Percentiles rank a stretch among this genome's conserved stretches.
Conservation (phyloP, 805 yeast species). For the Barnettozyma sucrosica region DNA sequence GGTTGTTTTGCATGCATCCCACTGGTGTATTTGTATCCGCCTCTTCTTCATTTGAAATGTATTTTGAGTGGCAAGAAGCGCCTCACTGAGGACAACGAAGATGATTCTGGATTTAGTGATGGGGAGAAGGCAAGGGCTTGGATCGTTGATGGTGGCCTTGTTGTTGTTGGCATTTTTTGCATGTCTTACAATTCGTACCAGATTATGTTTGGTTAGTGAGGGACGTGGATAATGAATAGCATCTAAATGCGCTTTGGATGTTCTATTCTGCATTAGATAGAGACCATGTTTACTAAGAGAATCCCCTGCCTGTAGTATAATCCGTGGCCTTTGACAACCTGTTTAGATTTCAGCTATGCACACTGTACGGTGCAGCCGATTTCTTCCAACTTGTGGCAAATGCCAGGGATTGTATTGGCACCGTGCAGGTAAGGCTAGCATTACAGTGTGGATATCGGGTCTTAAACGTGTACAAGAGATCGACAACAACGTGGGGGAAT, state of each 20-base stretch:
- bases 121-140: constrained; percentile 30
- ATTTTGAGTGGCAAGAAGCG: constrained; percentile 5
- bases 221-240: neutral
- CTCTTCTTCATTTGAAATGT: constrained; percentile 60
- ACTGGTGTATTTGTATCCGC: constrained; percentile 80
- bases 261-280: too few relatives aligned
- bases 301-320: too few relatives aligned
- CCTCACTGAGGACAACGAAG: neutral
- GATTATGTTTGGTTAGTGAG: constrained; percentile 30
- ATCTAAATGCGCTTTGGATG: neutral
- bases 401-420: too few relatives aligned
- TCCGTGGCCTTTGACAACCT: neutral
- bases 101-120: constrained; percentile 11
- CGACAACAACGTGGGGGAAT: neutral
- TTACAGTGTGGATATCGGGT: too few relatives aligned
- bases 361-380: too few relatives aligned
- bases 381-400: too few relatives aligned
- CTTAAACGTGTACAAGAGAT: neutral
- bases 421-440: too few relatives aligned
- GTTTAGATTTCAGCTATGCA: neutral
- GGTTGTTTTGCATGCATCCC: constrained; percentile 87
- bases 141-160: constrained; percentile 41
- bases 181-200: constrained; percentile 66
- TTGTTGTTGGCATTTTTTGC: constrained; percentile 51
- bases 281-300: too few relatives aligned